Conservation (phyloP, 345 rosid genomes). For the Camelina laxa region DNA sequence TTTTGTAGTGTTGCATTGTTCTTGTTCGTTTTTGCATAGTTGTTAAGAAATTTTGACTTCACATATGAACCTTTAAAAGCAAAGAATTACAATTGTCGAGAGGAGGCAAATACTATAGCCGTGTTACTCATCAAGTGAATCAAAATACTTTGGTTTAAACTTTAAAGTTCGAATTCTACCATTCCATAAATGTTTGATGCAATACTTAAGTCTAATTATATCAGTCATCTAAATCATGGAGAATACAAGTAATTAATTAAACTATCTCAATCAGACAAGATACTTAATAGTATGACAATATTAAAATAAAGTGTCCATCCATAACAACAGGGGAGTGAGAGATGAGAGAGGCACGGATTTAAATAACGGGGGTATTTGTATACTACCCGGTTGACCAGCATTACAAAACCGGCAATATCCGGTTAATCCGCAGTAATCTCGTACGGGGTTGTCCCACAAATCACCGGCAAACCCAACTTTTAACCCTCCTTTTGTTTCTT, state of each 20-base stretch:
- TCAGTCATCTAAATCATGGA: constrained; percentile 11
- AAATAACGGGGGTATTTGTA: constrained; percentile 8
- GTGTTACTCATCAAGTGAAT: neutral
- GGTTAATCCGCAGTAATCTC: constrained; percentile 49
- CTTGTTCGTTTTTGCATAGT: neutral
- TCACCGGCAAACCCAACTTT: constrained; percentile 51
- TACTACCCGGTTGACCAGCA: constrained; percentile 36
- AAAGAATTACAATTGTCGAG: neutral
- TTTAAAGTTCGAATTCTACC: neutral
- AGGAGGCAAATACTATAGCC: neutral
- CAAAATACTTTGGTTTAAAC: neutral
- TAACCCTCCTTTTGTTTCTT: neutral
- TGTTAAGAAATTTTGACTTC: neutral
- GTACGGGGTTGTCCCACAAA: constrained; percentile 47
- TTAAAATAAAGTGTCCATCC: constrained; percentile 3
- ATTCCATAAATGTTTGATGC: neutral
- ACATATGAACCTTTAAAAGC: neutral
- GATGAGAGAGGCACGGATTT: constrained; percentile 34
- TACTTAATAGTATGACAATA: neutral
- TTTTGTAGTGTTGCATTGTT: neutral
- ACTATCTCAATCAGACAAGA: constrained; percentile 29
- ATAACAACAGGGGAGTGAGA: constrained; percentile 24
- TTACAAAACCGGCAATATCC: constrained; percentile 47
- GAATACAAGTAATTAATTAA: constrained; percentile 1
- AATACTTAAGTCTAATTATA: neutral